phyloP scores from a whole-genome alignment of 345 rosid genomes.

The Eucalyptus camaldulensis region DNA sequence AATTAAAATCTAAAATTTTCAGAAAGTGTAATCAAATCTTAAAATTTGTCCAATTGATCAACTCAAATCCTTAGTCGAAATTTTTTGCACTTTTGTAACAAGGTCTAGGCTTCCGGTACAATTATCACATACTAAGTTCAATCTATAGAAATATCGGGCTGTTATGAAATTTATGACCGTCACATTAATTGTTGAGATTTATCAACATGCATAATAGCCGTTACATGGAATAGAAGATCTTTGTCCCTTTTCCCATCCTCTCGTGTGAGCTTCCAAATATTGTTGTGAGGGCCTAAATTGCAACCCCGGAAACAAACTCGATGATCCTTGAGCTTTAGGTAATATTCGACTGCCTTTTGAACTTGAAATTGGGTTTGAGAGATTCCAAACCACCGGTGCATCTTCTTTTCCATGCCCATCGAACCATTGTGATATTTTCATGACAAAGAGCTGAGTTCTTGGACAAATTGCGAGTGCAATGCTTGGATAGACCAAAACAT shows the following conservation, averaged over 20 bases:
- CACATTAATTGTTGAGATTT: background rate
- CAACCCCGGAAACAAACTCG: background rate
- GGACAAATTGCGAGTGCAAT: background rate
- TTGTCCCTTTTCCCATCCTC: background rate
- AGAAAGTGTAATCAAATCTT: too few species aligned
- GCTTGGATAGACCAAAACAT: background rate
- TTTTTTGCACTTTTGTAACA: background rate
- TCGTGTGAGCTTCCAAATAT: background rate
- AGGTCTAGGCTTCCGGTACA: background rate
- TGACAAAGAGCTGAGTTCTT: background rate
- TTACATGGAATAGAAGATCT: background rate
- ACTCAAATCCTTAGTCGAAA: background rate
- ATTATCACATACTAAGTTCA: background rate
- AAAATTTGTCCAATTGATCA: background rate
- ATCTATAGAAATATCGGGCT: background rate
- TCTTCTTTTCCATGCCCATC: background rate
- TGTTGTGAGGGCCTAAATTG: background rate
- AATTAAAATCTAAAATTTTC: too few species aligned
- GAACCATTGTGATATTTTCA: background rate
- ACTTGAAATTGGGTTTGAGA: background rate
- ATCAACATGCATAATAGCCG: background rate
- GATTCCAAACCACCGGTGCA: background rate
- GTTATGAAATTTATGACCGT: background rate
- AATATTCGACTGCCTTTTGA: background rate
- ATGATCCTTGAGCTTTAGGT: background rate